Base-by-base conservation (phyloP, 306 rosid genomes). In the Prunus salicina region DNA sequence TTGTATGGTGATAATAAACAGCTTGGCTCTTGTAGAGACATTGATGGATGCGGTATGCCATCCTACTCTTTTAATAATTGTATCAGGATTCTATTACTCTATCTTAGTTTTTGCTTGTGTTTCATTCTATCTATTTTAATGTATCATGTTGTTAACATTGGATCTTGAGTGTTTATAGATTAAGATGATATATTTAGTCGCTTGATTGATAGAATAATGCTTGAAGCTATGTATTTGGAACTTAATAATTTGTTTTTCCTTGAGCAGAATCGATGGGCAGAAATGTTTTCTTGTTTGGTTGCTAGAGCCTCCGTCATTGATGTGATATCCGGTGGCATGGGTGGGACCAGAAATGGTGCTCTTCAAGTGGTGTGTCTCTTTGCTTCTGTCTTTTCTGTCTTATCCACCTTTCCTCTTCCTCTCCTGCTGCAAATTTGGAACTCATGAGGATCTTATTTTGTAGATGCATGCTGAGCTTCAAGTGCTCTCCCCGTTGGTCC, bases 391-490 rank as follows among this genome's bases (percentile, higher is more conserved):
- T 24, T 13, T n/a, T 16, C 38, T 15, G 70, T 15, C 9, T 24
- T 13, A 12, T 60, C 32, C 65, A 60, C 65, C 18, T 53, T 28
- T 68, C 66, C 41, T 73, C 5, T 27, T n/a, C 16, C 5, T 27
- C 60, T 70, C 20, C 9, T 60, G 30, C 25, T 78, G 62, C 45
- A 67, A 64, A 24, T 41, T 24, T 8, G 6, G 12, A 80, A 73
- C 69, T 82, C 60, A 70, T 43, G 24, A 78, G 1, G 64, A 45
- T 32, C 47, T 14, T 67, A 47, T 9, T 78, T 63, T 80, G 73
- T 73, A 95, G 98, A 90, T 95, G 90, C 82, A 81, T 19, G 92
- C 97, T 2, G 98, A 95, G 86, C 71, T 92, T 53, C 98, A 93
- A 86, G 73, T 89, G 74, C 91, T 88, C 51, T 90, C 98, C 3